Conservation (phyloP, 2,329 filamentous ascomycete genomes). For the Nemania bipapillata region DNA sequence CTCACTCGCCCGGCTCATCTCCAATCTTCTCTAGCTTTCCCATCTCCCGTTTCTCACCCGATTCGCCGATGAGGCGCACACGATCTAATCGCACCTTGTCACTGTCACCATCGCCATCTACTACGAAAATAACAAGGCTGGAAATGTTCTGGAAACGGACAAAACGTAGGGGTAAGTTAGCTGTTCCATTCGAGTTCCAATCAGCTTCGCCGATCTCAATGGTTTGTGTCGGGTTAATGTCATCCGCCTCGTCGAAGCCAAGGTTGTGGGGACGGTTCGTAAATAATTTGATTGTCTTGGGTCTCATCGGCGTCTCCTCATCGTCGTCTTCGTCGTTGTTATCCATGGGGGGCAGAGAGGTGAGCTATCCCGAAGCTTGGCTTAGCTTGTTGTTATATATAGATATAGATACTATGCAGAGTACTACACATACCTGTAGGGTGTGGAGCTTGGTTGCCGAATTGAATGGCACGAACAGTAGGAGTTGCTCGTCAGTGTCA, state of each 20-base stretch:
- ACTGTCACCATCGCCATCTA: slow-evolving; percentile 81
- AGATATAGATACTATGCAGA: slow-evolving; percentile 14
- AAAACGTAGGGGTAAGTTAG: slow-evolving; percentile 79
- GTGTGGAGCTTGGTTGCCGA: slow-evolving; percentile 89
- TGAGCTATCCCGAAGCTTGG: slow-evolving; percentile 69
- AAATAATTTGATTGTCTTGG: slow-evolving; percentile 84
- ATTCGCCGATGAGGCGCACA: slow-evolving; percentile 83
- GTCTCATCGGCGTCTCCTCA: slow-evolving; percentile 81
- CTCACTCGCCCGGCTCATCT: slow-evolving; percentile 73
- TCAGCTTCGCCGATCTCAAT: slow-evolving; percentile 78
- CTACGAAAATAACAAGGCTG: slow-evolving; percentile 87
- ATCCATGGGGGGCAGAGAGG: slow-evolving; percentile 73
- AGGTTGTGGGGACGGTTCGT: slow-evolving; percentile 89
- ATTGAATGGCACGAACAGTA: slow-evolving; percentile 92
- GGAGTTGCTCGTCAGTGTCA: slow-evolving; percentile 95
- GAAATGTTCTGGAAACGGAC: slow-evolving; percentile 98
- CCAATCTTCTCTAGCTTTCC: slow-evolving; percentile 96
- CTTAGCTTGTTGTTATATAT: slow-evolving; percentile 32
- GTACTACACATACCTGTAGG: slow-evolving; percentile 63
- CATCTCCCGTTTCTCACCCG: slow-evolving; percentile 89
- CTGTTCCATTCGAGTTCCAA: slow-evolving; percentile 84
- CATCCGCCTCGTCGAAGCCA: slow-evolving; percentile 94
- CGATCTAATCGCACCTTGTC: slow-evolving; percentile 88
- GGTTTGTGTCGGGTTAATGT: slow-evolving; percentile 80
- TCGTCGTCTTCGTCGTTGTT: slow-evolving; percentile 80